Evolutionary conservation across 352 stramenopile species (phyloP), one percentile per base, ranked within the genome.

Genomic region (Blastocystis sp.): DNA sequence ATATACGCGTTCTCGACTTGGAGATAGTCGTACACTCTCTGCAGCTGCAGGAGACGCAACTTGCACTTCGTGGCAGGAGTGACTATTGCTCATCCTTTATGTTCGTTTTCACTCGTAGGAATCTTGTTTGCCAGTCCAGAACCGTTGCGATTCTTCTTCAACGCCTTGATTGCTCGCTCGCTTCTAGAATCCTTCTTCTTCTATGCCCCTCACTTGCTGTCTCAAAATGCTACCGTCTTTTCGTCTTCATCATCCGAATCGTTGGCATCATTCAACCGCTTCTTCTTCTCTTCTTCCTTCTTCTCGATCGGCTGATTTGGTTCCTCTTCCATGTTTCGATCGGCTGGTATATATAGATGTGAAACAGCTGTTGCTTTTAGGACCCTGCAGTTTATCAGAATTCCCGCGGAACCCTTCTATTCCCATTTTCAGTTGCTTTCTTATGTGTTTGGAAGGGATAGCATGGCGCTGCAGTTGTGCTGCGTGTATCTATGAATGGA

Each of bases 1-100:
- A 99, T 99, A 87, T 99, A 99, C 91, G 99, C 97, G 90, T 99
- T 94, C 91, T 99, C 97, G 93, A 99, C 97, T 41, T 99, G 92
- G 89, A 99, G 89, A 90, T 98, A 99, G 91, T 99, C 97, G 91
- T 99, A 99, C 89, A 99, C 98, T 66, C 97, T 94, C 89, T 99
- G 96, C 90, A 99, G 92, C 91, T 99, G 99, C 84, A 99, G 93
- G 90, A 99, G 90, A 10, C 97, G 94, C 53, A 99, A 92, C 91
- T 99, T 99, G 92, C 97, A 99, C 90, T 99, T 99, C 7, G 95
- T 94, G 41, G 94, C 98, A 34, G 97, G 97, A 71, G 96, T 96
- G 70, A 98, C 95, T 89, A 91, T 90, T 45, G 48, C 23, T 59
- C 34, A 59, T 19, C 21, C 43, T 14, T 10, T 59, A 23, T 56